These are phyloP conservation scores for Thraustotheca clavata DNA, from an alignment of 352 stramenopile species.

Conservation along the genomic window DNA sequence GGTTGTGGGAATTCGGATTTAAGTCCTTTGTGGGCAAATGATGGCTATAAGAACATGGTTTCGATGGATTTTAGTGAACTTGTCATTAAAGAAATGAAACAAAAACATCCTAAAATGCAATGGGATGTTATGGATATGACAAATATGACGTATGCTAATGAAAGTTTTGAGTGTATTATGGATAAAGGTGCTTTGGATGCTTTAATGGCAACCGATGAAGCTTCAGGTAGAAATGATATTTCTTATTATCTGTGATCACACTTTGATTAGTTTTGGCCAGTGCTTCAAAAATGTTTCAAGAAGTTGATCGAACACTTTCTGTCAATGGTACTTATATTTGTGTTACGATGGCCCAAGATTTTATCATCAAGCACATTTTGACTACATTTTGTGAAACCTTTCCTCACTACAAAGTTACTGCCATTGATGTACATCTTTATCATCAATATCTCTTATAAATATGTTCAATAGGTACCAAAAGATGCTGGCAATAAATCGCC, in stretches of 20 bases:
- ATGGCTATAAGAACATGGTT: constrained; percentile 45
- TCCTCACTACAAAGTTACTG: constrained; percentile 16
- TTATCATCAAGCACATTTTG: constrained; percentile 57
- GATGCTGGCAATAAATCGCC: constrained; percentile 30
- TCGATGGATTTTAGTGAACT: constrained; percentile 68
- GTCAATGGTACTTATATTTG: constrained; percentile 56
- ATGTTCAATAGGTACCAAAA: constrained; percentile 26
- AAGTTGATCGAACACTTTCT: constrained; percentile 51
- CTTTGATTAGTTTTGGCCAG: constrained; percentile 26
- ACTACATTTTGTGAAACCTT: constrained; percentile 31
- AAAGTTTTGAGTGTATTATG: constrained; percentile 60
- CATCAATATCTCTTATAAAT: not conserved
- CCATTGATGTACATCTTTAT: not conserved
- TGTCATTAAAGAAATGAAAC: constrained; percentile 70
- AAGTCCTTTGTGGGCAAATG: constrained; percentile 41
- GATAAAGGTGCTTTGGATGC: constrained; percentile 79
- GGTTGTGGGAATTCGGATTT: constrained; percentile 74
- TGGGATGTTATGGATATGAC: constrained; percentile 79
- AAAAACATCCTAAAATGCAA: constrained; percentile 45
- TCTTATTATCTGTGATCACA: not conserved
- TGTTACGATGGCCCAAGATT: constrained; percentile 74
- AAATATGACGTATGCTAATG: constrained; percentile 37
- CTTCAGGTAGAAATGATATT: not conserved
- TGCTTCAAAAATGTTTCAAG: constrained; percentile 54
- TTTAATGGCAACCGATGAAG: constrained; percentile 40